Evolutionary conservation across 345 rosid species (phyloP).

Genomic region (Populus nigra): DNA sequence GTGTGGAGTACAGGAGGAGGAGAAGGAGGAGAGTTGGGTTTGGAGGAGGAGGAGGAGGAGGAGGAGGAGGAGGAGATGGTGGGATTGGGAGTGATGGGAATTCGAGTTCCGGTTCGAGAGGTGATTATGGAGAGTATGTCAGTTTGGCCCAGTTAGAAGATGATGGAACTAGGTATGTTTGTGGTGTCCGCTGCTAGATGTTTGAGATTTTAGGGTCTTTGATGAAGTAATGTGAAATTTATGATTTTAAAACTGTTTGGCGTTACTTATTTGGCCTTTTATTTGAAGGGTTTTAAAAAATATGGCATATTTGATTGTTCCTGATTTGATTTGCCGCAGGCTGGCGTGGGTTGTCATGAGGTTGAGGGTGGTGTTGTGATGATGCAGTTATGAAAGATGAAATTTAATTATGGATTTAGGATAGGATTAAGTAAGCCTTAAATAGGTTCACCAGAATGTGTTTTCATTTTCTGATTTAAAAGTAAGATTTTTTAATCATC

Average conservation of each 20-base stretch:
- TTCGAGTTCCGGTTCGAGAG: conserved; percentile 47
- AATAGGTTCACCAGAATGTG: no score
- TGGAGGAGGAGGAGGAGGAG: conserved; percentile 23
- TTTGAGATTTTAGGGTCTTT: neutral
- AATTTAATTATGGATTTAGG: no score
- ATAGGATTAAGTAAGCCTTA: no score
- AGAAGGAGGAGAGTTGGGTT: conserved; percentile 39
- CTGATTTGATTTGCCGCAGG: no score
- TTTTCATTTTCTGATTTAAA: no score
- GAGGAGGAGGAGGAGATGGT: conserved; percentile 19
- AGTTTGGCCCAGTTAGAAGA: conserved; percentile 60
- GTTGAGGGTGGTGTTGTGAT: no score
- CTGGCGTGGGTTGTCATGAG: no score
- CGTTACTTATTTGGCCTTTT: no score
- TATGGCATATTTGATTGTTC: no score
- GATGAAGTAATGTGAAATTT: neutral
- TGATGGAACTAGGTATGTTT: conserved; percentile 56
- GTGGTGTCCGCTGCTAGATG: neutral
- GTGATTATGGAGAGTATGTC: conserved; percentile 56
- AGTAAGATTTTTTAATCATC: neutral
- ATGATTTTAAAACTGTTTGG: neutral
- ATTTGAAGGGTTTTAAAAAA: no score
- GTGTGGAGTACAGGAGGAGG: conserved; percentile 74
- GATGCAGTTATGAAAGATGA: no score
- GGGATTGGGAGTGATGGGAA: conserved; percentile 38